These are phyloP conservation scores for Phanerodontia chrysosporium DNA, from an alignment of 768 basidiomycete genomes.

Conservation along the genomic window DNA sequence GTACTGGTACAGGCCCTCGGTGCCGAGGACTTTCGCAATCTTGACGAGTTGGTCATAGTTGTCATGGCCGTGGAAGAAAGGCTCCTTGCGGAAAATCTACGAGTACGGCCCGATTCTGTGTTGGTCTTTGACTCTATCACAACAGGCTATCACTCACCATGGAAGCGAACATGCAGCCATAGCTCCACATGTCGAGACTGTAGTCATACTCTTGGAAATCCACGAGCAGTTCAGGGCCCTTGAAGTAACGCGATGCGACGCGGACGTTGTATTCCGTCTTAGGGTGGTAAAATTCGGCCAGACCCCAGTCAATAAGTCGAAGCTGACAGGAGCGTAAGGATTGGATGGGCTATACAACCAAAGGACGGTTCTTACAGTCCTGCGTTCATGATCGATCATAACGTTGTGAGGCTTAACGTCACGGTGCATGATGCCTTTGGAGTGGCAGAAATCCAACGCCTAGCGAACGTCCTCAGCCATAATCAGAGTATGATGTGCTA, in stretches of 20 bases:
- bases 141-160: slow-evolving; percentile 60
- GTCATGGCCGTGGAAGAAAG: slow-evolving; percentile 98
- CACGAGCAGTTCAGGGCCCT: slow-evolving; percentile 93
- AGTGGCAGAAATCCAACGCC: slow-evolving; percentile 97
- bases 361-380: slow-evolving; percentile 53
- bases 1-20: slow-evolving; percentile 90
- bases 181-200: slow-evolving; percentile 97
- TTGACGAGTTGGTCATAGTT: slow-evolving; percentile 98
- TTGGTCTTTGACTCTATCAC: background rate
- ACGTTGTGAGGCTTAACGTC: slow-evolving; percentile 99
- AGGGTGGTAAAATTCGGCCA: slow-evolving; percentile 98
- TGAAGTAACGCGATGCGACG: slow-evolving; percentile 96
- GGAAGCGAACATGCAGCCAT: slow-evolving; percentile 97
- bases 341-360: background rate
- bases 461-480: slow-evolving; percentile 23
- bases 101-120: background rate
- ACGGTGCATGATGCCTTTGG: slow-evolving; percentile 97
- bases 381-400: slow-evolving; percentile 98
- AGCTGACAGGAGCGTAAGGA: slow-evolving; percentile 44
- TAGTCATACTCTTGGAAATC: slow-evolving; percentile 99
- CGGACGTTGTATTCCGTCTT: slow-evolving; percentile 98
- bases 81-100: slow-evolving; percentile 98
- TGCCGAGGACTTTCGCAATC: slow-evolving; percentile 96
- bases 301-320: slow-evolving; percentile 96
- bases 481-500: no score